Base-by-base conservation (phyloP, 2,329 filamentous ascomycete species). In the Exophiala oligosperma region DNA sequence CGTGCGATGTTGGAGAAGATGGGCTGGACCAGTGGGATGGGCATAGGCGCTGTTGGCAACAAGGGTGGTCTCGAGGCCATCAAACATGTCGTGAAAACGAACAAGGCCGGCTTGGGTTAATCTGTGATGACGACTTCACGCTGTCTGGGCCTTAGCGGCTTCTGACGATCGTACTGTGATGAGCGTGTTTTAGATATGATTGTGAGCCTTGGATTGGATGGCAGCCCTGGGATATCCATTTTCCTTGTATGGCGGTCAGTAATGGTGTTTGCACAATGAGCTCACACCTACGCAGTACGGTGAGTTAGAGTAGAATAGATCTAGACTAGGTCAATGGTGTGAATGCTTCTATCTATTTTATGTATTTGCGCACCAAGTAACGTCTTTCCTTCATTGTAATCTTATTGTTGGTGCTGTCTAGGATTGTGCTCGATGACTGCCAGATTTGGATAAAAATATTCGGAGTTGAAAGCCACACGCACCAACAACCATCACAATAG, bases 1-100 rank as follows among this genome's bases (percentile, higher is more conserved):
- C 84, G 91, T 51, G 85, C 86, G 2, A 90, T 99, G 85, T 76
- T 99, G 63, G 91, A 96, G 76, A 97, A 94, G 76, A 97, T 97
- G 94, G 94, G 94, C 2, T 99, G 94, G 92, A 89, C 84, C 61
- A 88, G 82, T 52, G 94, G 94, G 4, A 96, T 88, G 69, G 90
- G 89, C 1, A 81, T 99, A 1, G 94, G 94, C 52, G 85, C 90
- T 9, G 71, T 79, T 1, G 86, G 95, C 63, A 96, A 95, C 72
- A 90, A 94, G 73, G 94, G 94, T 32, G 94, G 96, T 52, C 74
- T 96, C 63, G 85, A 91, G 61, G 93, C 93, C 0, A 89, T 99
- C 24, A 82, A 86, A 26, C 92, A 96, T 64, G 84, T 94, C 26
- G 89, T 99, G 66, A 96, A 96, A 76, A 90, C 86, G 38, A 86